These are phyloP conservation scores for Xylaria grammica DNA, from an alignment of 495 filamentous ascomycete species.

Conservation along the genomic window DNA sequence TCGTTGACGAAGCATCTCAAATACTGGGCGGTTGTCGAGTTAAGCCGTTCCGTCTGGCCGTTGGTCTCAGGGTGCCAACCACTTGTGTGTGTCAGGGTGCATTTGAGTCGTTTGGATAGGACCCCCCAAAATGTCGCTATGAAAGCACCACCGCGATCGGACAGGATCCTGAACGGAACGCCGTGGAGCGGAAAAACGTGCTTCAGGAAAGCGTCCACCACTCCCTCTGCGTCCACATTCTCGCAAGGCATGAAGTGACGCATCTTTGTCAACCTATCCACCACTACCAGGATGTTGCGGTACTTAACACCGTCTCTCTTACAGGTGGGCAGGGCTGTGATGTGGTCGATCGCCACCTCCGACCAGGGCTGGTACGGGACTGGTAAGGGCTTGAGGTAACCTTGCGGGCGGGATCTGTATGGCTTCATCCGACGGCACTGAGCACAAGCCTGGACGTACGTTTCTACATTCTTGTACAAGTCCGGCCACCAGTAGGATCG, in stretches of 20 bases:
- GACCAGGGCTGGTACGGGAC: background rate
- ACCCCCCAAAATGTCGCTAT: background rate
- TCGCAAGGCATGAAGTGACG: constrained; percentile 50
- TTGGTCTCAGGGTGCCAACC: background rate
- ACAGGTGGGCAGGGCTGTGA: background rate
- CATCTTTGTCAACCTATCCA: constrained; percentile 85
- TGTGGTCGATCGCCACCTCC: background rate
- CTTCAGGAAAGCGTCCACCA: background rate
- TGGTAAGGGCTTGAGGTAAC: background rate
- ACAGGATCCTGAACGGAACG: background rate
- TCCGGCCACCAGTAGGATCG: background rate
- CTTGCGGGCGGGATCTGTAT: background rate
- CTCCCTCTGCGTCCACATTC: constrained; percentile 76
- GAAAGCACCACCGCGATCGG: background rate
- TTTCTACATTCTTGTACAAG: background rate
- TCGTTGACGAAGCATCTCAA: background rate
- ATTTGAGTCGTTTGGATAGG: background rate
- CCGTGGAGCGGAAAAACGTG: background rate
- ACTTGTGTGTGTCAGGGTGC: background rate
- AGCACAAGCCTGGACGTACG: background rate
- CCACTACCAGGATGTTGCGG: constrained; percentile 74
- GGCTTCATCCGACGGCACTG: background rate
- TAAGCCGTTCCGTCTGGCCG: background rate
- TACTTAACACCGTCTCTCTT: background rate
- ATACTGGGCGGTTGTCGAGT: background rate